Evolutionary conservation across 352 stramenopile species (phyloP).

Genomic region (Phytophthora nicotianae): DNA sequence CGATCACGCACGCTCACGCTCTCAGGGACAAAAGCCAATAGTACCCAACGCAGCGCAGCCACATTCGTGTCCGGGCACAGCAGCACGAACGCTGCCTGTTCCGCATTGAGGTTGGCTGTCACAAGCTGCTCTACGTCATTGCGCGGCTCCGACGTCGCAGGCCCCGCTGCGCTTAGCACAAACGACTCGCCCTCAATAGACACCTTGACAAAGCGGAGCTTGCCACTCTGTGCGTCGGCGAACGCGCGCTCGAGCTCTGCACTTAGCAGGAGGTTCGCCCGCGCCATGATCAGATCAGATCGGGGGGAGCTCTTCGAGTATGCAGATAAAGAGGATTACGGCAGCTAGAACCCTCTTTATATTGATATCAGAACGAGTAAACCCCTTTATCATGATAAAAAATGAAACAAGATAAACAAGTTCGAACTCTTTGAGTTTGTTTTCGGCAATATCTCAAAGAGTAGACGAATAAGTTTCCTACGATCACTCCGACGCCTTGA

Average conservation of each 20-base stretch:
- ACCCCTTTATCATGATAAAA: neutral
- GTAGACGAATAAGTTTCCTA: constrained; percentile 28
- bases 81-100: constrained; percentile 75
- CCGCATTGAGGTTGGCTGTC: constrained; percentile 27
- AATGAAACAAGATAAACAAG: constrained; percentile 7
- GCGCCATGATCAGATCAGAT: constrained; percentile 51
- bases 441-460: constrained; percentile 18
- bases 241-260: constrained; percentile 73
- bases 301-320: constrained; percentile 10
- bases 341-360: neutral
- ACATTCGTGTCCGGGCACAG: constrained; percentile 80
- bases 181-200: constrained; percentile 70
- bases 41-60: constrained; percentile 72
- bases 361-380: neutral
- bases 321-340: constrained; percentile 4
- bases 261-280: constrained; percentile 65
- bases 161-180: constrained; percentile 46
- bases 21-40: constrained; percentile 84
- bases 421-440: constrained; percentile 9
- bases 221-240: constrained; percentile 68
- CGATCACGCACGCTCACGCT: constrained; percentile 82
- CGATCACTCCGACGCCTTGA: constrained; percentile 43
- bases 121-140: constrained; percentile 48
- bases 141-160: constrained; percentile 47
- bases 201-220: constrained; percentile 74